A percentile compares a stretch with the other conserved stretches of the same genome.
These are phyloP conservation scores for Brassica cretica DNA, from an alignment of 345 rosid species.

Conservation along the genomic window DNA sequence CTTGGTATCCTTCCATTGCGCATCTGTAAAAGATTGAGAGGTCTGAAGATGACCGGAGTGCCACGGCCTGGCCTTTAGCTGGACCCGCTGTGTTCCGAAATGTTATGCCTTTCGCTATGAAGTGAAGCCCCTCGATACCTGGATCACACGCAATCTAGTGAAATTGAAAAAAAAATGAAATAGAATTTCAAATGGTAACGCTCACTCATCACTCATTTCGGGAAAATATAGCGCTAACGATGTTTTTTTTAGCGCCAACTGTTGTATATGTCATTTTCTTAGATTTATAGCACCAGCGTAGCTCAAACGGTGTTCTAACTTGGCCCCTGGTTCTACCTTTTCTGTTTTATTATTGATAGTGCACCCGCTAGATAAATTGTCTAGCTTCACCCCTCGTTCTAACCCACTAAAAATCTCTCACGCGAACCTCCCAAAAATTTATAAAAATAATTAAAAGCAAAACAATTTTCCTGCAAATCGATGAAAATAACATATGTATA, in stretches of 20 bases:
- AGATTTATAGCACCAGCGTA: background rate
- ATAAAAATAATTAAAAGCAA: background rate
- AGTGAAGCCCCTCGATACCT: slow-evolving; percentile 72
- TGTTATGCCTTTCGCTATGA: slow-evolving; percentile 38
- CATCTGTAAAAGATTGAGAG: slow-evolving; percentile 79
- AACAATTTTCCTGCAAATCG: background rate
- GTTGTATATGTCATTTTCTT: background rate
- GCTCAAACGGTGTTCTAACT: background rate
- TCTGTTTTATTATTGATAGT: too few relatives aligned
- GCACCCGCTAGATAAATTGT: too few relatives aligned
- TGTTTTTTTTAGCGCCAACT: background rate
- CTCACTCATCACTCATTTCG: background rate
- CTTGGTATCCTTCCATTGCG: slow-evolving; percentile 81
- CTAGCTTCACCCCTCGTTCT: background rate
- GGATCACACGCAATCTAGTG: slow-evolving; percentile 14
- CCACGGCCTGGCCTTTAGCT: slow-evolving; percentile 68
- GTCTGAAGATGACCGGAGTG: slow-evolving; percentile 81
- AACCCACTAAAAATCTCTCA: background rate
- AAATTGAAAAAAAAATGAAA: background rate
- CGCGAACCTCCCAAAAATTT: background rate
- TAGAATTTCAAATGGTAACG: background rate
- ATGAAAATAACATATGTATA: background rate
- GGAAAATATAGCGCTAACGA: background rate
- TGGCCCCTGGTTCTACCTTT: too few relatives aligned
- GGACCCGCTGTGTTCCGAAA: slow-evolving; percentile 41